Conservation (phyloP, 2,329 filamentous ascomycete genomes). For the Exophiala aquamarina region DNA sequence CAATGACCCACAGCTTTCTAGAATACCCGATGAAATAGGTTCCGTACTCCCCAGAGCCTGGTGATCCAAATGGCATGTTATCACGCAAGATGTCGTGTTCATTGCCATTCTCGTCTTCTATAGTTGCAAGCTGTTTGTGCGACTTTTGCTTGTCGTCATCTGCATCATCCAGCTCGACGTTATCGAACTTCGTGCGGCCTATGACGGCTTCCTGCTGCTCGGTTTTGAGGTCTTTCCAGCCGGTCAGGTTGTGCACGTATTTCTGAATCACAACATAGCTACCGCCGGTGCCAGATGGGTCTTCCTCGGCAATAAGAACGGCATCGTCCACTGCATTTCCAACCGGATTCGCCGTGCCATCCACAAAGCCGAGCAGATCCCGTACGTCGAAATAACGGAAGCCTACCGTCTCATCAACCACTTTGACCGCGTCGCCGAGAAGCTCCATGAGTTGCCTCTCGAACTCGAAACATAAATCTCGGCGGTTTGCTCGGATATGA, state of each 20-base stretch:
- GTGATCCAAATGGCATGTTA: constrained; percentile 62
- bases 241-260: constrained; percentile 54
- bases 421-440: constrained; percentile 48
- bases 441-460: constrained; percentile 54
- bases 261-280: constrained; percentile 63
- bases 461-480: constrained; percentile 60
- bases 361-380: constrained; percentile 60
- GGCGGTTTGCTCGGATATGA: constrained; percentile 58
- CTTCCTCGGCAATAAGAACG: constrained; percentile 46
- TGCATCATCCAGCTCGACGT: constrained; percentile 57
- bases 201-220: constrained; percentile 59
- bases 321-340: constrained; percentile 45
- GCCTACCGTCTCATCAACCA: constrained; percentile 55
- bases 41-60: constrained; percentile 52
- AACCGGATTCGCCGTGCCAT: constrained; percentile 60
- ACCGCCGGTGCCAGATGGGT: constrained; percentile 43
- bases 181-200: constrained; percentile 59
- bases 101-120: constrained; percentile 51
- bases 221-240: constrained; percentile 47
- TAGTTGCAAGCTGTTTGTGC: constrained; percentile 57
- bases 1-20: constrained; percentile 55
- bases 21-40: constrained; percentile 62
- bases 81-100: constrained; percentile 58
- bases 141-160: constrained; percentile 46
- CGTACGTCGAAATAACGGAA: constrained; percentile 62